phyloP scores from a whole-genome alignment of 257 asterid genomes.

The Cynanchum wilfordii region DNA sequence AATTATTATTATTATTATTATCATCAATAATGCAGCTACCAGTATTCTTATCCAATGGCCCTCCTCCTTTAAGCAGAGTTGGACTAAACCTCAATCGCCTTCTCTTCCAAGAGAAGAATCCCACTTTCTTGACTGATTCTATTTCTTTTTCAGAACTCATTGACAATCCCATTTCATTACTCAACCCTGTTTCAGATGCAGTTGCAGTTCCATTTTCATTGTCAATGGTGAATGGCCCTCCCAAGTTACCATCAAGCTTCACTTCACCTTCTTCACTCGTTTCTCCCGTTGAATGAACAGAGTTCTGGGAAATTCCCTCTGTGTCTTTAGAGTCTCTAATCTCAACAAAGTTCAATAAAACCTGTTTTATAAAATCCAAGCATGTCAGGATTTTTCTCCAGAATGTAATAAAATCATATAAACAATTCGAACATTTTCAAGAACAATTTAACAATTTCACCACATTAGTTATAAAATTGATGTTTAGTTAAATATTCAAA shows the following conservation, averaged over 20 bases:
- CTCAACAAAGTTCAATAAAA: slow-evolving; percentile 41
- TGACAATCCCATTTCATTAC: slow-evolving; percentile 5
- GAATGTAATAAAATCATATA: neutral
- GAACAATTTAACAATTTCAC: neutral
- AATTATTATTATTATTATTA: neutral
- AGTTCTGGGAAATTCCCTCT: slow-evolving; percentile 1
- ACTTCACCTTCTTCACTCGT: slow-evolving; percentile 12
- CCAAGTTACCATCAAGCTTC: slow-evolving; percentile 23
- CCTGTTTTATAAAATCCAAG: slow-evolving; percentile 28
- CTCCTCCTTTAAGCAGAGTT: slow-evolving; percentile 36
- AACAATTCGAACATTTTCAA: neutral
- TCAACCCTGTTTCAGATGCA: slow-evolving; percentile 12
- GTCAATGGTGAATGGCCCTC: slow-evolving; percentile 14
- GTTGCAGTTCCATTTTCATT: slow-evolving; percentile 12
- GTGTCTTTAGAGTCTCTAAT: slow-evolving; percentile 28
- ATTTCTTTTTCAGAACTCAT: slow-evolving; percentile 9
- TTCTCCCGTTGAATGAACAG: slow-evolving; percentile 8
- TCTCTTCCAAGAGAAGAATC: slow-evolving; percentile 59
- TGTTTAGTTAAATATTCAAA: neutral
- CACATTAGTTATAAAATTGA: neutral
- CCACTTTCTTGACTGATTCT: slow-evolving; percentile 39
- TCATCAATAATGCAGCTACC: slow-evolving; percentile 6
- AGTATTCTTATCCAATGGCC: slow-evolving; percentile 22
- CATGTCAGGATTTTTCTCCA: neutral
- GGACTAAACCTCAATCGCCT: slow-evolving; percentile 48